Evolutionary conservation across 371 early-diverging fungal species (phyloP).

Genomic region (Paraphysoderma sedebokerense): DNA sequence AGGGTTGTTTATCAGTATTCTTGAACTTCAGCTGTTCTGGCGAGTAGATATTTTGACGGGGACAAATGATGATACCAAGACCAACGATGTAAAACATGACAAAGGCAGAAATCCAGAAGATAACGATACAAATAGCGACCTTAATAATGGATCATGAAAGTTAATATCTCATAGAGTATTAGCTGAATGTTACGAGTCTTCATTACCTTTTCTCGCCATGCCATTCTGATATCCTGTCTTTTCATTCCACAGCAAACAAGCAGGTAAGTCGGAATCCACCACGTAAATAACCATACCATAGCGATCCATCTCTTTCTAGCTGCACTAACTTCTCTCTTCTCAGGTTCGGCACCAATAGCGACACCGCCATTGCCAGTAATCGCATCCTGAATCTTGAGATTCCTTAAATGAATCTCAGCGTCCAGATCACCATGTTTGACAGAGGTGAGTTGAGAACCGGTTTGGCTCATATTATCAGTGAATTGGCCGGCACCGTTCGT

Average conservation of each 20-base stretch:
- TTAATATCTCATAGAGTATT: neutral
- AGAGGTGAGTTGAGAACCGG: no score
- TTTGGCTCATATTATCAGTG: neutral
- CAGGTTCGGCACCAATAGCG: no score
- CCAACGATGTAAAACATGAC: constrained; percentile 40
- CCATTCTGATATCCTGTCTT: constrained; percentile 75
- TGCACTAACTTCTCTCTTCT: no score
- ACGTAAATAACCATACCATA: constrained; percentile 47
- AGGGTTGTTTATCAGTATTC: neutral
- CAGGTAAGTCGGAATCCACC: constrained; percentile 60
- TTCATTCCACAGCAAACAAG: constrained; percentile 33
- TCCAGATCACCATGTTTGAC: neutral
- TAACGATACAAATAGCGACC: constrained; percentile 58
- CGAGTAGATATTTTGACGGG: constrained; percentile 12
- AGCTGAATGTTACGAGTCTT: neutral
- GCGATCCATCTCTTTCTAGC: constrained; percentile 52
- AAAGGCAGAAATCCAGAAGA: constrained; percentile 28
- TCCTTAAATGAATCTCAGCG: neutral
- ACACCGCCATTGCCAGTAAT: no score
- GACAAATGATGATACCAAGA: constrained; percentile 32
- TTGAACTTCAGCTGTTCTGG: neutral
- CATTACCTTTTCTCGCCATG: constrained; percentile 84
- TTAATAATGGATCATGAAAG: no score
- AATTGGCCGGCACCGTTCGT: neutral
- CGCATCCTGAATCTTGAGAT: neutral